Evolutionary conservation across 2,329 filamentous ascomycete species (phyloP).

Genomic region (Botrytis fragariae): DNA sequence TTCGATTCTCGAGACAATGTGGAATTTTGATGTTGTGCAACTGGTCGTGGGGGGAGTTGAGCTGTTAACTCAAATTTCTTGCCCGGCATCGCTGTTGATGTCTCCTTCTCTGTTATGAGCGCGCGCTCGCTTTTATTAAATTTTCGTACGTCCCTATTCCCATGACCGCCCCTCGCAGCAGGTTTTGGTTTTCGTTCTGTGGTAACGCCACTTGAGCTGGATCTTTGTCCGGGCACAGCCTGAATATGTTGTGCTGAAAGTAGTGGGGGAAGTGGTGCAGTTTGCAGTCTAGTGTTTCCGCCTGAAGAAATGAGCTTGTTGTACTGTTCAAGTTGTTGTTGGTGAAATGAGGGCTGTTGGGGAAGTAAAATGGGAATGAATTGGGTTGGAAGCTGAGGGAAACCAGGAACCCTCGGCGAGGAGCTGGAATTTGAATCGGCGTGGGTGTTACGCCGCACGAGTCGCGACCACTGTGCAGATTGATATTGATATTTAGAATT

Average conservation of each 20-base stretch:
- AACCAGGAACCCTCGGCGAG: slow-evolving; percentile 32
- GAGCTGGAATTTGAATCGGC: slow-evolving; percentile 29
- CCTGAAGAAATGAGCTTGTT: slow-evolving; percentile 61
- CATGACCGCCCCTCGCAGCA: slow-evolving; percentile 52
- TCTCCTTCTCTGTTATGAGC: slow-evolving; percentile 60
- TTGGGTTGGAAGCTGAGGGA: slow-evolving; percentile 44
- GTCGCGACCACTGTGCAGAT: slow-evolving; percentile 39
- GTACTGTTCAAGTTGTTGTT: slow-evolving; percentile 63
- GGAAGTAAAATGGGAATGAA: slow-evolving; percentile 57
- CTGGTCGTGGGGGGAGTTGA: slow-evolving; percentile 34
- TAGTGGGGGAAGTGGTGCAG: slow-evolving; percentile 53
- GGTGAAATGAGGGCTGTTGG: slow-evolving; percentile 57
- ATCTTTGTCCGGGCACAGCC: slow-evolving; percentile 49
- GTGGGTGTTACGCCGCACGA: slow-evolving; percentile 39
- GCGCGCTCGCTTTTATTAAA: slow-evolving; percentile 59
- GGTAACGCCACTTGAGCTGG: slow-evolving; percentile 50
- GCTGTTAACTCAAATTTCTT: slow-evolving; percentile 37
- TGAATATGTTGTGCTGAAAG: slow-evolving; percentile 56
- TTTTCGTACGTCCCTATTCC: slow-evolving; percentile 58
- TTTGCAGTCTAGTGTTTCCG: slow-evolving; percentile 51
- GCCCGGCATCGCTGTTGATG: slow-evolving; percentile 37
- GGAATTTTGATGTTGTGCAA: slow-evolving; percentile 47
- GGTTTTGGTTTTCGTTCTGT: slow-evolving; percentile 42
- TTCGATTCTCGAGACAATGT: slow-evolving; percentile 67
- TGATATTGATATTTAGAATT: slow-evolving; percentile 41